Conservation (phyloP, 164 flowering plant species). For the Tetracentron sinense region DNA sequence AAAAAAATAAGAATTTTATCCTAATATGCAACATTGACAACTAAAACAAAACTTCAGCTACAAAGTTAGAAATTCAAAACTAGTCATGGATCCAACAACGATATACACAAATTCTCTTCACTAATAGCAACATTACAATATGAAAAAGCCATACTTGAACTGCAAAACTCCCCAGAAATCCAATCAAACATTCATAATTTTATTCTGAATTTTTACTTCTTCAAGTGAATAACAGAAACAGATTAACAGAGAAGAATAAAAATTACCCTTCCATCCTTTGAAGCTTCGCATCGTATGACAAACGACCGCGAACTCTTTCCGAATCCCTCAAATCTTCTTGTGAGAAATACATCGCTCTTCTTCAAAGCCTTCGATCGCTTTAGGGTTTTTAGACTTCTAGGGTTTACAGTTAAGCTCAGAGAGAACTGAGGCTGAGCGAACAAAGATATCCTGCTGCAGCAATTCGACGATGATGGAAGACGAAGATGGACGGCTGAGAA, state of each 20-base stretch:
- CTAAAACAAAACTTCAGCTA: not conserved
- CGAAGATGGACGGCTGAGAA: conserved; percentile 21
- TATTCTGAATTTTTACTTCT: not conserved
- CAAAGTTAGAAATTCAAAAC: not conserved
- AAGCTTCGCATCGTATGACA: conserved; percentile 57
- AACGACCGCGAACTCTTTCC: conserved; percentile 29
- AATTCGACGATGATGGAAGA: conserved; percentile 16
- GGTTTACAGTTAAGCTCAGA: conserved; percentile 22
- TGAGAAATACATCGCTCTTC: conserved; percentile 17
- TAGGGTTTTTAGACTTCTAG: conserved; percentile 18
- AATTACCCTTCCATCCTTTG: conserved; percentile 59
- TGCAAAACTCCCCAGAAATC: not conserved
- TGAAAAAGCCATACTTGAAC: not conserved
- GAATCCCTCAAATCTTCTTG: conserved; percentile 21
- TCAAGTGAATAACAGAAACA: no score
- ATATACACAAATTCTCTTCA: not conserved
- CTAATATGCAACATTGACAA: no score
- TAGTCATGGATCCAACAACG: not conserved
- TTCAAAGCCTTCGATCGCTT: conserved; percentile 22
- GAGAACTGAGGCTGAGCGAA: conserved; percentile 31
- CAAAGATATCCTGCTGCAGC: conserved; percentile 15
- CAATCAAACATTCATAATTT: not conserved
- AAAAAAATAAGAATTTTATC: no score
- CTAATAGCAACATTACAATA: not conserved
- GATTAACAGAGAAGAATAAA: not conserved